Evolutionary conservation across 371 early-diverging fungal genomes (phyloP).

Genomic region (Funneliformis caledonium): DNA sequence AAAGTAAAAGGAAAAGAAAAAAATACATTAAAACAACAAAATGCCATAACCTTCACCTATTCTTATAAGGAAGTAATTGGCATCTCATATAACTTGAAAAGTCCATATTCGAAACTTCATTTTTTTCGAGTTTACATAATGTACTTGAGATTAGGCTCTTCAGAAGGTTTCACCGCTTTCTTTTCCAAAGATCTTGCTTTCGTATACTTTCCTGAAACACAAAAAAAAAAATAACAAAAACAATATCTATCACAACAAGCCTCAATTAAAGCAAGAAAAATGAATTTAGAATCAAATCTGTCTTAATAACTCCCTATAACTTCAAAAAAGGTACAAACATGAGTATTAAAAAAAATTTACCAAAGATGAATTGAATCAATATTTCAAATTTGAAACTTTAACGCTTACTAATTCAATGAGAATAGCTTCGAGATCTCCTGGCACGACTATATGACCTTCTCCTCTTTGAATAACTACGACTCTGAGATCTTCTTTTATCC

Average conservation of each 20-base stretch:
- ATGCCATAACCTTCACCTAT: slow-evolving; percentile 15
- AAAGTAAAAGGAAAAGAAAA: no score
- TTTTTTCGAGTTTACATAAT: background rate
- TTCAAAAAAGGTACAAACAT: background rate
- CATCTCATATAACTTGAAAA: slow-evolving; percentile 17
- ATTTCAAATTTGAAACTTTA: background rate
- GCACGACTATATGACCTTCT: slow-evolving; percentile 21
- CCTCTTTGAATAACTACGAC: slow-evolving; percentile 1
- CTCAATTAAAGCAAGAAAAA: slow-evolving; percentile 7
- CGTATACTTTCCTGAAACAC: slow-evolving; percentile 2
- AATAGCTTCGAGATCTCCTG: slow-evolving; percentile 34
- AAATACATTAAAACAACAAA: background rate
- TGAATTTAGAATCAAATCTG: background rate
- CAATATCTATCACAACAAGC: background rate
- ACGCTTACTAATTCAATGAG: slow-evolving; percentile 8
- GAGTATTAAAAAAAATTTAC: background rate
- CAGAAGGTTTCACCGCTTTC: background rate
- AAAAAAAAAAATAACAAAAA: background rate
- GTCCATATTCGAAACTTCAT: background rate
- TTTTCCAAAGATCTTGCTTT: slow-evolving; percentile 8
- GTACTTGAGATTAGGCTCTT: slow-evolving; percentile 7
- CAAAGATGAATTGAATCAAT: background rate
- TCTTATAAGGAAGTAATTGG: slow-evolving; percentile 9
- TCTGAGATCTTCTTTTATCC: slow-evolving; percentile 24
- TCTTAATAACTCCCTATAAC: background rate